A percentile compares a stretch with the other conserved stretches of the same genome.
Evolutionary conservation across 2,329 filamentous ascomycete genomes (phyloP).

Genomic region (Fusarium brevicatenulatum): DNA sequence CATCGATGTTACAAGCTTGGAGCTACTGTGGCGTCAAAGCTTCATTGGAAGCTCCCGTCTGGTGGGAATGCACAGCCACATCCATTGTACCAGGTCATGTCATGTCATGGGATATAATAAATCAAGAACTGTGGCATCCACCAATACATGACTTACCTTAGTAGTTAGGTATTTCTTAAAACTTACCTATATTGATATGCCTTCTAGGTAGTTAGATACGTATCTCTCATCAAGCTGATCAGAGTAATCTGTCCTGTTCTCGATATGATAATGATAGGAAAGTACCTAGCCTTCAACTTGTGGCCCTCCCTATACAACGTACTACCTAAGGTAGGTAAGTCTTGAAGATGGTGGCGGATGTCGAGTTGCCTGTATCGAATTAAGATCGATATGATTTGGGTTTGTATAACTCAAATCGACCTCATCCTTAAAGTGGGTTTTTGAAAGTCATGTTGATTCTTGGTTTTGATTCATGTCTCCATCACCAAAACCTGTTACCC

Average conservation of each 20-base stretch:
- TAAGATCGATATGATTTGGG: background rate
- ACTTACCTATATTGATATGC: background rate
- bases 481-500: background rate
- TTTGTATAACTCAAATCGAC: too few species aligned
- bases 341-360: background rate
- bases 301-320: background rate
- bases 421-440: background rate
- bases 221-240: background rate
- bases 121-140: background rate
- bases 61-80: slow-evolving; percentile 20
- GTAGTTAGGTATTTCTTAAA: background rate
- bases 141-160: background rate
- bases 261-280: background rate
- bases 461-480: background rate
- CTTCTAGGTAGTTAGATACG: background rate
- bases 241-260: background rate
- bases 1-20: background rate
- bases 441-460: background rate
- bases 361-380: background rate
- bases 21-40: slow-evolving; percentile 24
- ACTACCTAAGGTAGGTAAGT: background rate
- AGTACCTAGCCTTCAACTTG: background rate
- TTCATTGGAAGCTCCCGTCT: background rate
- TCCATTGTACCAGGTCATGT: background rate
- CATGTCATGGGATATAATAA: background rate